These are phyloP conservation scores for Eucalyptus microcorys DNA, from an alignment of 345 rosid species.

Conservation along the genomic window DNA sequence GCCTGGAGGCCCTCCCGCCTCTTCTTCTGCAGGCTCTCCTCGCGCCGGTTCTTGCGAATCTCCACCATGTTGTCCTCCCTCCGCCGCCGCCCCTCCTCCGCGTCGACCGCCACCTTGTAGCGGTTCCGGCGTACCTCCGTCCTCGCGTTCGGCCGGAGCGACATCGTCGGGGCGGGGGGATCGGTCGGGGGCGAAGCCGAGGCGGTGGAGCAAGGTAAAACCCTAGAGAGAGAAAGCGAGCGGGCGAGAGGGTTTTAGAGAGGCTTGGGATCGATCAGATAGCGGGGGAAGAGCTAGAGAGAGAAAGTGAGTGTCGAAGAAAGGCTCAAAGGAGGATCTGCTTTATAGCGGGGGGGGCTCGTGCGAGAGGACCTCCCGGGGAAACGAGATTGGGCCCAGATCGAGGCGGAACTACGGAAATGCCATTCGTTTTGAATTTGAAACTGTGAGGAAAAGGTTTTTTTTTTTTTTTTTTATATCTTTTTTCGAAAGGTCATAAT, in stretches of 20 bases:
- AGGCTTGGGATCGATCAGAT: not conserved
- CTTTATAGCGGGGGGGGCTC: not conserved
- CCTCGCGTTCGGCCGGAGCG: slow-evolving; percentile 67
- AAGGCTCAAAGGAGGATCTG: not conserved
- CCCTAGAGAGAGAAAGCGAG: not conserved
- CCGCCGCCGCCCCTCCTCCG: slow-evolving; percentile 80
- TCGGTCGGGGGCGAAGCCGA: not conserved
- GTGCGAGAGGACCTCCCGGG: not conserved
- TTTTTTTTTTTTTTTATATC: no score
- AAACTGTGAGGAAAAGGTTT: not conserved
- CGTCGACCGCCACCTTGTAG: slow-evolving; percentile 79
- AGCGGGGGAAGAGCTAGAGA: not conserved
- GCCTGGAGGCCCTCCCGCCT: slow-evolving; percentile 78
- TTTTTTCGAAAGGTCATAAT: not conserved
- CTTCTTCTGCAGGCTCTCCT: slow-evolving; percentile 85
- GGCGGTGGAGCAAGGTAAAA: not conserved
- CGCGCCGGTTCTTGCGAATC: slow-evolving; percentile 80
- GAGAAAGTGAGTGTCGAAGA: not conserved
- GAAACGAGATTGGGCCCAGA: not conserved
- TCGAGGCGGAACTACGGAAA: not conserved
- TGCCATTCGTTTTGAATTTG: slow-evolving; percentile 5
- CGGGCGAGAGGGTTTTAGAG: not conserved
- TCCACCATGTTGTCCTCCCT: slow-evolving; percentile 91
- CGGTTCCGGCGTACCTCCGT: slow-evolving; percentile 63
- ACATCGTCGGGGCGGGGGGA: slow-evolving; percentile 14